Conservation (phyloP, 352 stramenopile genomes). For the Phytophthora europaea region DNA sequence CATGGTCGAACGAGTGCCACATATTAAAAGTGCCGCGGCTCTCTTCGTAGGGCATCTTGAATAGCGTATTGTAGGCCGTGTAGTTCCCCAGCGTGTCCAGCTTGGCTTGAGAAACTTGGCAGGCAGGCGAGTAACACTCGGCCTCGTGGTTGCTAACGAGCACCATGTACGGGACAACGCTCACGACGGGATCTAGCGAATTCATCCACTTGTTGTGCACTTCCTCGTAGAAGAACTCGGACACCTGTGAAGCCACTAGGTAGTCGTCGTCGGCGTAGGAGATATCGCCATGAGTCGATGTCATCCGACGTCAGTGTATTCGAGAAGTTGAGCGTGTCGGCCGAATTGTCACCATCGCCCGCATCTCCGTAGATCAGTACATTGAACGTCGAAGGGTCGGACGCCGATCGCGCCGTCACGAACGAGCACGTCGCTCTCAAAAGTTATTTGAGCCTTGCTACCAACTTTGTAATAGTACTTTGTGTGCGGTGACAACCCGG, state of each 20-base stretch:
- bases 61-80: conserved; percentile 85
- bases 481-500: conserved; percentile 41
- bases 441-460: conserved; percentile 24
- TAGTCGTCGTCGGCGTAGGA: conserved; percentile 55
- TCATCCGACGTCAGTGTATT: conserved; percentile 39
- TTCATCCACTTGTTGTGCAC: conserved; percentile 83
- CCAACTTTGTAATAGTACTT: conserved; percentile 51
- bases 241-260: conserved; percentile 27
- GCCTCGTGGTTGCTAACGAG: conserved; percentile 89
- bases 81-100: conserved; percentile 83
- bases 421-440: conserved; percentile 44
- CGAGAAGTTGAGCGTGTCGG: conserved; percentile 39
- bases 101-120: conserved; percentile 61
- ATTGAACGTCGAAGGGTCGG: conserved; percentile 38
- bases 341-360: conserved; percentile 34
- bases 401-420: conserved; percentile 37
- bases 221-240: conserved; percentile 60
- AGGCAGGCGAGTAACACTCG: conserved; percentile 84
- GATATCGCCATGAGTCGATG: conserved; percentile 74
- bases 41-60: conserved; percentile 93
- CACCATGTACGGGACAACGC: conserved; percentile 90
- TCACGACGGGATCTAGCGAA: conserved; percentile 60
- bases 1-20: conserved; percentile 92
- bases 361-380: conserved; percentile 44
- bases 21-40: conserved; percentile 74